A percentile compares a stretch with the other conserved stretches of the same genome.
Conservation (phyloP, 306 rosid genomes). For the Boehmeria nivea region DNA sequence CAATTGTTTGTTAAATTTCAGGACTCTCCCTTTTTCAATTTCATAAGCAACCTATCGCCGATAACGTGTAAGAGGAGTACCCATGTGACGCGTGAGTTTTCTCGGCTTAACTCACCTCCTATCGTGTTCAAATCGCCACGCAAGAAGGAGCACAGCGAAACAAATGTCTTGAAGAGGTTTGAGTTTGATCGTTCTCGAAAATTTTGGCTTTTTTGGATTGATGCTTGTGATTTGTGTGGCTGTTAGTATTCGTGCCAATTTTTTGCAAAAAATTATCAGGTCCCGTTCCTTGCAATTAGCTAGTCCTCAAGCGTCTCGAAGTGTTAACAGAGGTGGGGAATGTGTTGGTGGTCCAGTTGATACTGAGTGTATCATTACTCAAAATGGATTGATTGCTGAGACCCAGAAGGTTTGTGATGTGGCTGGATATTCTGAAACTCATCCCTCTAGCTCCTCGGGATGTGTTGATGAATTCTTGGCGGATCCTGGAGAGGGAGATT, state of each 20-base stretch:
- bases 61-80: conserved; percentile 32
- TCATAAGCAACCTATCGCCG: conserved; percentile 41
- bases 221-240: background rate
- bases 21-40: conserved; percentile 50
- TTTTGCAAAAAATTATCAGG: conserved; percentile 32
- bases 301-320: conserved; percentile 17
- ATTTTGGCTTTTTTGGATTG: background rate
- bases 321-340: conserved; percentile 22
- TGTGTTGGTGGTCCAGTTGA: conserved; percentile 27
- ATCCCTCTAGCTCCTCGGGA: conserved; percentile 28
- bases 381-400: conserved; percentile 22
- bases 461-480: conserved; percentile 47
- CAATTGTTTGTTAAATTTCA: conserved; percentile 21
- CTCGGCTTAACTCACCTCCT: conserved; percentile 48
- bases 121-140: conserved; percentile 51
- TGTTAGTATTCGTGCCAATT: conserved; percentile 1
- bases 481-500: conserved; percentile 38
- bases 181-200: conserved; percentile 1
- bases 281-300: conserved; percentile 29
- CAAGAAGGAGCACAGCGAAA: conserved; percentile 26
- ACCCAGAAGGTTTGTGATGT: conserved; percentile 20
- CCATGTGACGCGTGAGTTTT: conserved; percentile 26
- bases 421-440: conserved; percentile 17
- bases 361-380: conserved; percentile 11
- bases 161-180: conserved; percentile 42